A percentile compares a stretch with the other conserved stretches of the same genome.
phyloP scores from a whole-genome alignment of 148 eudicot genomes.

The Rhododendron henanense region DNA sequence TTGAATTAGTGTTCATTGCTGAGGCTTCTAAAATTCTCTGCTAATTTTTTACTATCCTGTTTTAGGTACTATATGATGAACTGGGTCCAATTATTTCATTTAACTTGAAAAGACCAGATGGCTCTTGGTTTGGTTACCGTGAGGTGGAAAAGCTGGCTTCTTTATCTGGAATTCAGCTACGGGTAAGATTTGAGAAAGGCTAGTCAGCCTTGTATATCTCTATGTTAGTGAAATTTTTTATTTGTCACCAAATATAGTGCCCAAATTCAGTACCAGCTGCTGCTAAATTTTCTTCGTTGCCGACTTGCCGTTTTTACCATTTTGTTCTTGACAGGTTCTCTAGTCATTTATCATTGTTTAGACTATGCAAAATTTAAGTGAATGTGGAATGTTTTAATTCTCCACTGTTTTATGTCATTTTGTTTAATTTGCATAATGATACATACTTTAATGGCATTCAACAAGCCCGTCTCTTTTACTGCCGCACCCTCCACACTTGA shows the following conservation, averaged over 20 bases:
- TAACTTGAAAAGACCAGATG: conserved; percentile 85
- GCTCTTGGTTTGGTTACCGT: conserved; percentile 87
- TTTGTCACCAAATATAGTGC: background rate
- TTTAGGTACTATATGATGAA: conserved; percentile 36
- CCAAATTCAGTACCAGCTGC: background rate
- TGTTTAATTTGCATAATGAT: background rate
- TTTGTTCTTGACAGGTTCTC: background rate
- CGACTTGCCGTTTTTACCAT: background rate
- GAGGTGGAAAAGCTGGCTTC: conserved; percentile 98
- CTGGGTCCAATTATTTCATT: conserved; percentile 76
- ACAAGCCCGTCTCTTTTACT: background rate
- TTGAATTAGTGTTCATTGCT: background rate
- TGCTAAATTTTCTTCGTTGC: background rate
- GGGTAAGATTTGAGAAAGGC: conserved; percentile 51
- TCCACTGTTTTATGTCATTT: background rate
- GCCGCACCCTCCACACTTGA: background rate
- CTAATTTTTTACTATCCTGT: background rate
- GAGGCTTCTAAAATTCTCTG: background rate
- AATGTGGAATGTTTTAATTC: background rate
- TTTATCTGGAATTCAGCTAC: conserved; percentile 78
- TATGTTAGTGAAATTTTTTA: background rate
- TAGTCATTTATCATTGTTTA: background rate
- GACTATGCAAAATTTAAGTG: background rate
- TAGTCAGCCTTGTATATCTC: background rate
- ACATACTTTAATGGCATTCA: background rate